Evolutionary conservation across 192 early-diverging fungal genomes (phyloP), one percentile per base, ranked within the genome.

Genomic region (Obelidium mucronatum): DNA sequence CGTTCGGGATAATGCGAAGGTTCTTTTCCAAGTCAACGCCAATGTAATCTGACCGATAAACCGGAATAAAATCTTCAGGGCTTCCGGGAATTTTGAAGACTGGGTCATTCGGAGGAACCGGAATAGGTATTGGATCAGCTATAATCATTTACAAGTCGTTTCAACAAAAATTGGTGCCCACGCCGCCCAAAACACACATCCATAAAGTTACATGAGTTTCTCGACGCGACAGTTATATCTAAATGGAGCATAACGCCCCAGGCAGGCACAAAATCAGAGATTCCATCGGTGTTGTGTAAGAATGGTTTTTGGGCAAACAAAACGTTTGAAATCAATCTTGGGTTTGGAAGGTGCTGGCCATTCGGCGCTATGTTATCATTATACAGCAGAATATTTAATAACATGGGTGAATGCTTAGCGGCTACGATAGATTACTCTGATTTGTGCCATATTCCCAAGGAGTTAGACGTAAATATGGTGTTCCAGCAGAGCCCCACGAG

Each of bases 231-330:
- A 33, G 68, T 78, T n/a, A 79, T 35, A 28, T 78, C 80, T 6
- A 78, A 63, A 66, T 84, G 77, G 26, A 81, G 83, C 48, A 77
- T 67, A 37, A 85, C 53, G n/a, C 78, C 71, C 76, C 75, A 81
- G 4, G 42, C 26, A 30, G 64, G 64, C 19, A 42, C 26, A 40
- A 76, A 76, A 26, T 76, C 75, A 1, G 75, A 53, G 19, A 76
- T 53, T 28, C 60, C 28, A 15, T 58, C 24, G 13, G 48, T 19
- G 54, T 67, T 76, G 1, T 54, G 60, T 3, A 52, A 26, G 19
- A 24, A 51, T 22, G 75, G 75, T 34, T 30, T 37, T 11, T 28
- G 42, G 22, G 30, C 63, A 39, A 76, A 76, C n/a, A 69, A 65
- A 17, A 54, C 33, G 28, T 67, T 68, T 34, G 75, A 76, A 28